A percentile compares a stretch with the other conserved stretches of the same genome.
These are phyloP conservation scores for Euphorbia neoarborescens DNA, from an alignment of 441 rosid genomes.

Conservation along the genomic window DNA sequence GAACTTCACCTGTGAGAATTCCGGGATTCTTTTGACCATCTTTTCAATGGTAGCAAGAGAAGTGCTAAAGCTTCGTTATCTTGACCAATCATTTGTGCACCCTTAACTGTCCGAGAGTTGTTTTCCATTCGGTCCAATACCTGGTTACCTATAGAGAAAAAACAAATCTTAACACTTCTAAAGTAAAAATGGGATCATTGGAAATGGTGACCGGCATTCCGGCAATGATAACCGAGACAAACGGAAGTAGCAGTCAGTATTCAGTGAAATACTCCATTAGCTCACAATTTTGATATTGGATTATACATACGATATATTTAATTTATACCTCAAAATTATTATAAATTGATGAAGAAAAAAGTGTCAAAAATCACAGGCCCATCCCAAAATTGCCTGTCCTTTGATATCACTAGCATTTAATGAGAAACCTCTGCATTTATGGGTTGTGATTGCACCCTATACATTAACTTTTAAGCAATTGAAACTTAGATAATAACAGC, in stretches of 20 bases:
- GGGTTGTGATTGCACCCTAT: not conserved
- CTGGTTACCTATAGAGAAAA: constrained; percentile 46
- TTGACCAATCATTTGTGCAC: constrained; percentile 70
- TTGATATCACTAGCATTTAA: not conserved
- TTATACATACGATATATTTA: not conserved
- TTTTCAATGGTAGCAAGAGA: constrained; percentile 61
- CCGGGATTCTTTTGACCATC: constrained; percentile 58
- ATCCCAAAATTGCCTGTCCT: not conserved
- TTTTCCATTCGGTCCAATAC: constrained; percentile 65
- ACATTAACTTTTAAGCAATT: not conserved
- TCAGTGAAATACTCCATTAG: too few species aligned
- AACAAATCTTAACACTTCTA: not conserved
- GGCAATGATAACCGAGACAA: not conserved
- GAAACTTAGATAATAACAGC: not conserved
- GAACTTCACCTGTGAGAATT: constrained; percentile 48
- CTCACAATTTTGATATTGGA: not conserved
- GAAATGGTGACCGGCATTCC: not conserved
- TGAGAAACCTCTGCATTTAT: not conserved
- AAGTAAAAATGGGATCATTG: not conserved
- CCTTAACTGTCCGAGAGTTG: constrained; percentile 78
- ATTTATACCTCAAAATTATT: not conserved
- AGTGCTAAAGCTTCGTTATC: constrained; percentile 59
- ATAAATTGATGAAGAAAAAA: not conserved
- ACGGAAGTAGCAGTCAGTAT: not conserved
- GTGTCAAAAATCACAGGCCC: not conserved